phyloP scores from a whole-genome alignment of 768 basidiomycete species.

The Collybia mongolica region DNA sequence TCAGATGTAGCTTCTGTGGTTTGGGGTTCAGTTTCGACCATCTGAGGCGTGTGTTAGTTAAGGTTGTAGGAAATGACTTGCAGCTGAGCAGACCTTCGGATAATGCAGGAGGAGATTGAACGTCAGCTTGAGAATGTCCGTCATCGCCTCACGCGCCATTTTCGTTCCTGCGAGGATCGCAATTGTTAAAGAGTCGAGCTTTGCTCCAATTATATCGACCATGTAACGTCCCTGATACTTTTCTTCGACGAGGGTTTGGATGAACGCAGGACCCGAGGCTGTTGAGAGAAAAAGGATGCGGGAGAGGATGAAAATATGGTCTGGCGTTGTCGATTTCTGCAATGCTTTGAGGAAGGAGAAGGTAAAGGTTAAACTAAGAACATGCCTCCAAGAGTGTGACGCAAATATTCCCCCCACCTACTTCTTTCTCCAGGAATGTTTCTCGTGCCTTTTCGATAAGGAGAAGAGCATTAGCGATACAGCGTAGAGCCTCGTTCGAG shows the following conservation, averaged over 20 bases:
- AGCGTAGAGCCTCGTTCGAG: conserved; percentile 68
- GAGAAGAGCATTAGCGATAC: conserved; percentile 77
- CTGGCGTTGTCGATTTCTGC: conserved; percentile 61
- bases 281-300: conserved; percentile 78
- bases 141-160: conserved; percentile 69
- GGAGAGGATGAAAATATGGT: conserved; percentile 71
- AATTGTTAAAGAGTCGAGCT: conserved; percentile 56
- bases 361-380: conserved; percentile 1
- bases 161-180: conserved; percentile 49
- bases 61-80: not conserved
- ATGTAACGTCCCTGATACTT: conserved; percentile 57
- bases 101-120: conserved; percentile 84
- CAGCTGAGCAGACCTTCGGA: conserved; percentile 66
- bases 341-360: conserved; percentile 10
- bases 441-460: conserved; percentile 62
- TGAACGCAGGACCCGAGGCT: conserved; percentile 47
- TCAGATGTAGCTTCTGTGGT: conserved; percentile 22
- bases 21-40: conserved; percentile 48
- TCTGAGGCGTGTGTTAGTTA: conserved; percentile 19
- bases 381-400: conserved; percentile 60
- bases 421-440: conserved; percentile 54
- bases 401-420: conserved; percentile 61
- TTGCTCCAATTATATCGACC: conserved; percentile 58
- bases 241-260: conserved; percentile 63
- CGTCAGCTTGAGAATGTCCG: conserved; percentile 80